Evolutionary conservation across 805 yeast species (phyloP).

Genomic region (Barnettozyma wickerhamii): DNA sequence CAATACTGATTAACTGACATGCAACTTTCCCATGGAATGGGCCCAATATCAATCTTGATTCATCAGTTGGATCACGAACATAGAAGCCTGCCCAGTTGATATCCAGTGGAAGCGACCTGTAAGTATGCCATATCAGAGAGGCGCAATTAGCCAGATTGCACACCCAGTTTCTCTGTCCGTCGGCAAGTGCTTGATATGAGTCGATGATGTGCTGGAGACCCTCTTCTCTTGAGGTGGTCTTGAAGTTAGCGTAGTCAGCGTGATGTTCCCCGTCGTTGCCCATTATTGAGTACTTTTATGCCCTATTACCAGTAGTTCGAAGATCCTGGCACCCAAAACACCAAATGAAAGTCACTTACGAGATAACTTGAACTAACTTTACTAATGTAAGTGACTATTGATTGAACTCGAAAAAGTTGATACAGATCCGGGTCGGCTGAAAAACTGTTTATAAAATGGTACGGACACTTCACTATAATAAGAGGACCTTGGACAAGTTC

Average conservation of each 20-base stretch:
- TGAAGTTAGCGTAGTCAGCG: constrained; percentile 69
- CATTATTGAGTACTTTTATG: constrained; percentile 10
- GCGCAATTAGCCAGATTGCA: constrained; percentile 84
- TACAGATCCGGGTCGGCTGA: no score
- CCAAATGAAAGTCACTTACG: no score
- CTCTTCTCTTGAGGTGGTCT: constrained; percentile 39
- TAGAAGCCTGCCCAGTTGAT: constrained; percentile 97
- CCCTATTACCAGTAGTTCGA: no score
- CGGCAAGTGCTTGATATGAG: constrained; percentile 61
- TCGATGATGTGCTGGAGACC: constrained; percentile 52
- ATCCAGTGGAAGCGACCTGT: constrained; percentile 48
- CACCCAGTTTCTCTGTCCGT: constrained; percentile 76
- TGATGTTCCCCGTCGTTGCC: constrained; percentile 42
- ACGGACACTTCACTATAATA: no score
- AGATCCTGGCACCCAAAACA: no score
- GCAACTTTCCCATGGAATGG: constrained; percentile 98
- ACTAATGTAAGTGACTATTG: no score
- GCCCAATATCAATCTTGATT: constrained; percentile 60
- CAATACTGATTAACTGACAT: constrained; percentile 75
- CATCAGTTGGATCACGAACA: constrained; percentile 34
- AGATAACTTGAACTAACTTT: no score
- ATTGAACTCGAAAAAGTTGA: no score
- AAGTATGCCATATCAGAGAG: constrained; percentile 85
- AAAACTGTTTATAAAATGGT: no score
- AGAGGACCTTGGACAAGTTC: no score